Percentiles rank a stretch among this genome's conserved stretches.
Conservation (phyloP, 2,329 filamentous ascomycete species). For the Diaporthe nobilis region DNA sequence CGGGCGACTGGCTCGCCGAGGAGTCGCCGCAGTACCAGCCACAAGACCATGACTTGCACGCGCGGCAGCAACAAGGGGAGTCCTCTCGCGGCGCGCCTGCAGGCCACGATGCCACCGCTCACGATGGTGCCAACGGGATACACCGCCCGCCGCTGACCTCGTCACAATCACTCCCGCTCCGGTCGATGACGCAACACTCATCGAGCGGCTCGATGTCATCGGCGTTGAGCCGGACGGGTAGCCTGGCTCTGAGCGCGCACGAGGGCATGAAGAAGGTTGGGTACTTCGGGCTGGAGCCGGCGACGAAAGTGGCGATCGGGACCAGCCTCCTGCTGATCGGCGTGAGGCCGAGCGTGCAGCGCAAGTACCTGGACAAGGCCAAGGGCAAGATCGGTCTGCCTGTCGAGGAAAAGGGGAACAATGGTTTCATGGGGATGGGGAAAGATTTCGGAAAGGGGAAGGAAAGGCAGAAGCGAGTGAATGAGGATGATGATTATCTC, state of each 20-base stretch:
- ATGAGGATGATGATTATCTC: neutral
- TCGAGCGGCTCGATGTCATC: neutral
- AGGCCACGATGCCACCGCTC: neutral
- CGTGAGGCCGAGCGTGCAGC: constrained; percentile 28
- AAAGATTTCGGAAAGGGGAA: neutral
- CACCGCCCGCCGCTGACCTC: neutral
- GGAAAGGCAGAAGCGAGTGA: neutral
- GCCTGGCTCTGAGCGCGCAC: constrained; percentile 20
- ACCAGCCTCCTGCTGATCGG: constrained; percentile 15
- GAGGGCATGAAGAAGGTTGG: constrained; percentile 35
- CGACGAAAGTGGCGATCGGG: constrained; percentile 18
- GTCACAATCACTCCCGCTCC: neutral
- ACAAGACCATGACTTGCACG: neutral
- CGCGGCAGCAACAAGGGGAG: constrained; percentile 12
- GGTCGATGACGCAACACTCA: neutral
- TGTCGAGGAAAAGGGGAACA: neutral
- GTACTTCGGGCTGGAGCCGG: constrained; percentile 26
- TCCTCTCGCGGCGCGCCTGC: neutral
- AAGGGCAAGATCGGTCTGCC: constrained; percentile 27
- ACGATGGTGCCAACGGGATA: neutral
- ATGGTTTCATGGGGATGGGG: neutral
- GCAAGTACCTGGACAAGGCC: constrained; percentile 28
- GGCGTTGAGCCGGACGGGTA: neutral
- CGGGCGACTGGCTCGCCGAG: neutral
- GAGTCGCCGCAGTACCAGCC: neutral